Percentiles rank a stretch among this genome's conserved stretches.
Conservation (phyloP, 1,284 basidiomycete genomes). For the Trametes pubescens region DNA sequence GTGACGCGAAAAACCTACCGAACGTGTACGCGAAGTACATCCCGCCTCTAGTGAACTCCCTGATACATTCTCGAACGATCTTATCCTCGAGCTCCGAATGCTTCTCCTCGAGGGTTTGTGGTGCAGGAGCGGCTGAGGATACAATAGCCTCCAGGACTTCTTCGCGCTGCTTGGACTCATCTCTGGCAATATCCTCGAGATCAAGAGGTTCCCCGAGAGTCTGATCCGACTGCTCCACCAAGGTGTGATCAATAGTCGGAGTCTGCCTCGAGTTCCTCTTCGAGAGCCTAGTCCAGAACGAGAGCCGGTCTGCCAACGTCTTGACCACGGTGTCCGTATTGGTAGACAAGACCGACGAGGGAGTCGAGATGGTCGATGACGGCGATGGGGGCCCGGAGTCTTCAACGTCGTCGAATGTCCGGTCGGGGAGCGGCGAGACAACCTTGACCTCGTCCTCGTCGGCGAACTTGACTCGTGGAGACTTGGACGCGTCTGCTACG, state of each 20-base stretch:
- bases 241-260: conserved; percentile 19
- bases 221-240: conserved; percentile 35
- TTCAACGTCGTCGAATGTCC: conserved; percentile 35
- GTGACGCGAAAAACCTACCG: conserved; percentile 52
- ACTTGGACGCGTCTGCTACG: conserved; percentile 15
- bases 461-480: conserved; percentile 59
- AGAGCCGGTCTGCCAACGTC: conserved; percentile 67
- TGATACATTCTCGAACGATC: conserved; percentile 76
- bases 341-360: conserved; percentile 58
- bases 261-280: conserved; percentile 45
- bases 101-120: conserved; percentile 65
- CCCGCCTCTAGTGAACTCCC: conserved; percentile 75
- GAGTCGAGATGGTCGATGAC: conserved; percentile 55
- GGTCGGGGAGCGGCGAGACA: conserved; percentile 45
- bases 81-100: conserved; percentile 79
- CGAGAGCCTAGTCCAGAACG: conserved; percentile 73
- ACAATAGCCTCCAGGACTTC: conserved; percentile 64
- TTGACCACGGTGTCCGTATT: conserved; percentile 63
- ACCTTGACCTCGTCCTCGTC: conserved; percentile 52
- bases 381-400: conserved; percentile 41
- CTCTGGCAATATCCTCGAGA: conserved; percentile 60
- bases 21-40: conserved; percentile 87
- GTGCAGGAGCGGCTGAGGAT: conserved; percentile 64
- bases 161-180: conserved; percentile 54
- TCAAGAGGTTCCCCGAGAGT: conserved; percentile 48